A percentile compares a stretch with the other conserved stretches of the same genome.
These are phyloP conservation scores for Monilinia polystroma DNA, from an alignment of 2,329 filamentous ascomycete genomes.

Conservation along the genomic window DNA sequence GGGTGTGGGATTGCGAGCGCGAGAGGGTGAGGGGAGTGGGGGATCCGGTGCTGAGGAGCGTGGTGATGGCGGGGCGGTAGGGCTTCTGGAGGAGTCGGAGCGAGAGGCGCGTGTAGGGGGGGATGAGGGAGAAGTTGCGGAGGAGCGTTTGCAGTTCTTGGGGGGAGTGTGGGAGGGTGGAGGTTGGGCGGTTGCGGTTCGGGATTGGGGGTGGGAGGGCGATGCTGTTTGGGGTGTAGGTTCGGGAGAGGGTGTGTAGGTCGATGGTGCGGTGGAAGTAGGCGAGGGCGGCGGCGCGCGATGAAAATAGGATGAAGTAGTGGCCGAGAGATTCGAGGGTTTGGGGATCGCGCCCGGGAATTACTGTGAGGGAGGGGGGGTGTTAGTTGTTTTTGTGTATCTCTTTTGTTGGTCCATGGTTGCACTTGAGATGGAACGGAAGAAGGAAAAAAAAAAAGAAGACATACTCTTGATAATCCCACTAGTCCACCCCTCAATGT, in stretches of 20 bases:
- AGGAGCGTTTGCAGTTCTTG: constrained; percentile 49
- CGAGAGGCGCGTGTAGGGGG: constrained; percentile 42
- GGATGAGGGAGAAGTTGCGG: constrained; percentile 51
- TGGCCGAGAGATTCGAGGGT: constrained; percentile 62
- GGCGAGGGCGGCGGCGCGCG: constrained; percentile 54
- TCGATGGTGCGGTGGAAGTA: constrained; percentile 58
- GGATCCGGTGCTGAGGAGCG: constrained; percentile 43
- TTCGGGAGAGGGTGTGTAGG: constrained; percentile 49
- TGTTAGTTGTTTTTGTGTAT: constrained; percentile 18
- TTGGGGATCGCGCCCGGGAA: constrained; percentile 62
- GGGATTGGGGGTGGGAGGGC: constrained; percentile 43
- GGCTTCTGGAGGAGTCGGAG: constrained; percentile 41
- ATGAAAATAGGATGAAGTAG: constrained; percentile 70
- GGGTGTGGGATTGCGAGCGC: constrained; percentile 2
- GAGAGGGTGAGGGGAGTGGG: constrained; percentile 27
- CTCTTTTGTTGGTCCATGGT: neutral
- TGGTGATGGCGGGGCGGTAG: constrained; percentile 38
- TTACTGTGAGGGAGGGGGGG: constrained; percentile 43
- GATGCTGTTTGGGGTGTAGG: constrained; percentile 40
- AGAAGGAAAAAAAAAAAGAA: neutral
- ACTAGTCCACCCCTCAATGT: constrained; percentile 67
- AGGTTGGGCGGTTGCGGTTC: constrained; percentile 27
- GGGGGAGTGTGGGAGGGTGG: constrained; percentile 44
- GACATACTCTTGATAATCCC: constrained; percentile 57
- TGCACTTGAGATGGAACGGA: no score